These are phyloP conservation scores for Bipolaris zeicola DNA, from an alignment of 2,329 filamentous ascomycete species.

Conservation along the genomic window DNA sequence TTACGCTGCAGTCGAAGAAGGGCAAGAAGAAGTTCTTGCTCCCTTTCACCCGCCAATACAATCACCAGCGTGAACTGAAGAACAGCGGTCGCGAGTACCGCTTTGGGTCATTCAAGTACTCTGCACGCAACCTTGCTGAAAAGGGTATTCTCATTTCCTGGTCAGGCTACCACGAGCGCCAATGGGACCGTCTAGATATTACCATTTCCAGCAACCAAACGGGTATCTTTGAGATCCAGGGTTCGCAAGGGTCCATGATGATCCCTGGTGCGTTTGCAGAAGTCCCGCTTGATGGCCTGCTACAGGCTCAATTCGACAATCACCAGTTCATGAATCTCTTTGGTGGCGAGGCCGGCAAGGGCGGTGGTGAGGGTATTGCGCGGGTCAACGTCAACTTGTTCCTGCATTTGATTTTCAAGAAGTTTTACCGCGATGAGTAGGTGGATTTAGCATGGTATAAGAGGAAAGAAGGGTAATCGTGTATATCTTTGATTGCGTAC, in stretches of 20 bases:
- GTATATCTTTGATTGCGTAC: background rate
- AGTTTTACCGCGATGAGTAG: conserved; percentile 74
- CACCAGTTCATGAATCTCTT: conserved; percentile 96
- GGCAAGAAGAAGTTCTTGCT: conserved; percentile 92
- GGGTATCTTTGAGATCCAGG: conserved; percentile 91
- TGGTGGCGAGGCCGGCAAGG: conserved; percentile 34
- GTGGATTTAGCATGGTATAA: background rate
- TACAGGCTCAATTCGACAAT: conserved; percentile 97
- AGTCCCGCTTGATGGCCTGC: conserved; percentile 86
- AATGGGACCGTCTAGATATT: conserved; percentile 91
- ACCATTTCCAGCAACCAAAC: conserved; percentile 95
- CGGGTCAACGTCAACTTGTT: conserved; percentile 95
- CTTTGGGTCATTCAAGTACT: conserved; percentile 98
- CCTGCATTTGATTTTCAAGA: conserved; percentile 96
- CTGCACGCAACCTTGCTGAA: conserved; percentile 82
- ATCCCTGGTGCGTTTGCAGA: conserved; percentile 90
- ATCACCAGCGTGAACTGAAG: conserved; percentile 95
- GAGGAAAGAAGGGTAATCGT: background rate
- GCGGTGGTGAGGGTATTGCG: conserved; percentile 52
- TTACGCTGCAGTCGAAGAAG: conserved; percentile 95
- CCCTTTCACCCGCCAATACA: conserved; percentile 98
- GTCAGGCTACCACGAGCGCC: conserved; percentile 78
- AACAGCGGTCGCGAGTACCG: conserved; percentile 91
- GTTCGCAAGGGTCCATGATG: conserved; percentile 89
- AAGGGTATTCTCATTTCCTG: conserved; percentile 95